Percentiles rank a stretch among this genome's conserved stretches.
These are phyloP conservation scores for Cubamyces lactineus DNA, from an alignment of 768 basidiomycete genomes.

Conservation along the genomic window DNA sequence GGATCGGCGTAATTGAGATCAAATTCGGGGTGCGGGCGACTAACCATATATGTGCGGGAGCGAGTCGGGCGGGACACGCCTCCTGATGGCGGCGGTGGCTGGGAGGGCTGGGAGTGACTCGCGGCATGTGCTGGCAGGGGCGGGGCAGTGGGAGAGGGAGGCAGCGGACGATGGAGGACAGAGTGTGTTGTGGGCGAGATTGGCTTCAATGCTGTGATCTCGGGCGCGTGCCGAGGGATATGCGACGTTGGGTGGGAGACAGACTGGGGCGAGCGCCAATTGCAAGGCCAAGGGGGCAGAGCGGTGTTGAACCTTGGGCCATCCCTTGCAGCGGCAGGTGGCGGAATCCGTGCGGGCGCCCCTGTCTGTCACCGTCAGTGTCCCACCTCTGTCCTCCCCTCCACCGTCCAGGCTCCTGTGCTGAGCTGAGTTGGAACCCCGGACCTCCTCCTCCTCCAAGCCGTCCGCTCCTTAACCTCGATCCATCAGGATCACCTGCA, in stretches of 20 bases:
- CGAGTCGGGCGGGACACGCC: constrained; percentile 9
- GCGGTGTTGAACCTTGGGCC: constrained; percentile 20
- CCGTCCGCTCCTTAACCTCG: constrained; percentile 25
- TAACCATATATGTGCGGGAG: constrained; percentile 14
- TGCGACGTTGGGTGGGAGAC: constrained; percentile 6
- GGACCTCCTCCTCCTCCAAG: constrained; percentile 21
- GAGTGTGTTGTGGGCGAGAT: constrained; percentile 9
- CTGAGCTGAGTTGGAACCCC: constrained; percentile 25
- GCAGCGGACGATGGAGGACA: background rate
- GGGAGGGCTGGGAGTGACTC: constrained; percentile 10
- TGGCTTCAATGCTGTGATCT: constrained; percentile 20
- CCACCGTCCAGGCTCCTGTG: constrained; percentile 2
- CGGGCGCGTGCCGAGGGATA: constrained; percentile 18
- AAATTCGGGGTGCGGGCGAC: constrained; percentile 18
- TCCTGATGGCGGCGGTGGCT: constrained; percentile 10
- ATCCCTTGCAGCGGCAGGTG: constrained; percentile 16
- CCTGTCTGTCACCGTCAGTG: constrained; percentile 25
- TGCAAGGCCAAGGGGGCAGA: constrained; percentile 2
- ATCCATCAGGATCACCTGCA: constrained; percentile 26
- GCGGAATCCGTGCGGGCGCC: constrained; percentile 25
- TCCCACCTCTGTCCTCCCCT: background rate
- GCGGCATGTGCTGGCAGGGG: constrained; percentile 15
- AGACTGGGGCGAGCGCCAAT: background rate
- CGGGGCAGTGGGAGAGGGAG: background rate
- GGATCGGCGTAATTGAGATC: constrained; percentile 26